Percentiles rank a stretch among this genome's conserved stretches.
These are phyloP conservation scores for Spathaspora passalidarum DNA, from an alignment of 805 yeast genomes.

Conservation along the genomic window DNA sequence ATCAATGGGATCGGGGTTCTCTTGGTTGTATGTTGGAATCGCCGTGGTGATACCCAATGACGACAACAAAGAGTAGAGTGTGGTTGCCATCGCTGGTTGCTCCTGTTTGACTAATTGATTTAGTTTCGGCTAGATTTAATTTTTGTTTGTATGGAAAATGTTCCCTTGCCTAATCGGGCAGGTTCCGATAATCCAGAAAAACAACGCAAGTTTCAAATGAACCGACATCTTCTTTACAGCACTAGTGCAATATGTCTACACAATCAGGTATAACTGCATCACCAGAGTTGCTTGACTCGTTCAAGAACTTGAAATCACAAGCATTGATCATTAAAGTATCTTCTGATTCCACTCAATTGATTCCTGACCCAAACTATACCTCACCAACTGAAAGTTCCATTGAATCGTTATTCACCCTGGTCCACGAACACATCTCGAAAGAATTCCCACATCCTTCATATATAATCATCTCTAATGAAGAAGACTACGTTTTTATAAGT, in stretches of 20 bases:
- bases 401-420: constrained; percentile 14
- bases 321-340: constrained; percentile 32
- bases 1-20: constrained; percentile 49
- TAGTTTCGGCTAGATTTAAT: too few species aligned
- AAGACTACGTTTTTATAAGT: constrained; percentile 55
- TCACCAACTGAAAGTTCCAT: constrained; percentile 4
- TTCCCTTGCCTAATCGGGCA: neutral
- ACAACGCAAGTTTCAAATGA: too few species aligned
- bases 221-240: too few species aligned
- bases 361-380: constrained; percentile 23
- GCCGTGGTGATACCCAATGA: constrained; percentile 1
- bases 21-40: constrained; percentile 8
- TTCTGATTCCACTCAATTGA: constrained; percentile 30
- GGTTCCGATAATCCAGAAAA: neutral
- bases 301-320: constrained; percentile 17
- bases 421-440: constrained; percentile 19
- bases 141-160: neutral
- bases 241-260: too few species aligned
- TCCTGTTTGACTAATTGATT: too few species aligned
- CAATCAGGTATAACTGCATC: constrained; percentile 42
- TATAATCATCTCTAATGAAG: constrained; percentile 21
- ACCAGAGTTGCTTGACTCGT: constrained; percentile 24
- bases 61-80: neutral
- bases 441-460: constrained; percentile 37
- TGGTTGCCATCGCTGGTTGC: neutral